phyloP scores from a whole-genome alignment of 768 basidiomycete species.

The Baorangia bicolor region DNA sequence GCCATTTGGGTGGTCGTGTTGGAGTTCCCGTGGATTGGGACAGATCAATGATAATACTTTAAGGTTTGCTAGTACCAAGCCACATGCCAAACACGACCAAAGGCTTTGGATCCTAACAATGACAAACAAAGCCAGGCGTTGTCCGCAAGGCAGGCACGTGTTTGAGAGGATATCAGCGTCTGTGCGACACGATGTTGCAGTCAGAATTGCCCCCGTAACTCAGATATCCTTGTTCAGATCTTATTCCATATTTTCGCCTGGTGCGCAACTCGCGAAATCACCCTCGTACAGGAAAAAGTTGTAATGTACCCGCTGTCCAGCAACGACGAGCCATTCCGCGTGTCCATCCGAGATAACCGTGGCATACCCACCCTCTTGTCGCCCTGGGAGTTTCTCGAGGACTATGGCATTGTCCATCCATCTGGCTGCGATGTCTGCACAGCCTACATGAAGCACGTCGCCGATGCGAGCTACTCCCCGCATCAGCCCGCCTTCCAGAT shows the following conservation, averaged over 20 bases:
- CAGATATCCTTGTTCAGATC: slow-evolving; percentile 19
- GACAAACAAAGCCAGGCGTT: slow-evolving; percentile 29
- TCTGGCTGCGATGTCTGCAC: slow-evolving; percentile 39
- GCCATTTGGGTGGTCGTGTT: slow-evolving; percentile 65
- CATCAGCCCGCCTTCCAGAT: slow-evolving; percentile 40
- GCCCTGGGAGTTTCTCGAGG: slow-evolving; percentile 41
- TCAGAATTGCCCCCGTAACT: slow-evolving; percentile 11
- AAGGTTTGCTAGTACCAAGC: slow-evolving; percentile 34
- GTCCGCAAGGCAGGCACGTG: slow-evolving; percentile 33
- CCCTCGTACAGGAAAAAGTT: slow-evolving; percentile 9
- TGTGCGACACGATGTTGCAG: slow-evolving; percentile 1
- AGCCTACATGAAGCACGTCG: slow-evolving; percentile 41
- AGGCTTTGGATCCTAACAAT: slow-evolving; percentile 20
- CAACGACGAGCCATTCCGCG: slow-evolving; percentile 33
- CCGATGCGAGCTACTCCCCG: slow-evolving; percentile 38
- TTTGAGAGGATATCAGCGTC: slow-evolving; percentile 29
- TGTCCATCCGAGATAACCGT: slow-evolving; percentile 29
- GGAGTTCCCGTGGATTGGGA: too few relatives aligned
- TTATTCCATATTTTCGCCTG: slow-evolving; percentile 15
- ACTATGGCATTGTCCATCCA: slow-evolving; percentile 41
- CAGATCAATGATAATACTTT: too few relatives aligned
- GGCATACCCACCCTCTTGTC: slow-evolving; percentile 35
- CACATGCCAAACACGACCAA: slow-evolving; percentile 22
- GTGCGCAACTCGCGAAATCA: slow-evolving; percentile 15
- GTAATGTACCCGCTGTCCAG: slow-evolving; percentile 34